A percentile compares a stretch with the other conserved stretches of the same genome.
phyloP scores from a whole-genome alignment of 2,329 filamentous ascomycete species.

The Colletotrichum tofieldiae region DNA sequence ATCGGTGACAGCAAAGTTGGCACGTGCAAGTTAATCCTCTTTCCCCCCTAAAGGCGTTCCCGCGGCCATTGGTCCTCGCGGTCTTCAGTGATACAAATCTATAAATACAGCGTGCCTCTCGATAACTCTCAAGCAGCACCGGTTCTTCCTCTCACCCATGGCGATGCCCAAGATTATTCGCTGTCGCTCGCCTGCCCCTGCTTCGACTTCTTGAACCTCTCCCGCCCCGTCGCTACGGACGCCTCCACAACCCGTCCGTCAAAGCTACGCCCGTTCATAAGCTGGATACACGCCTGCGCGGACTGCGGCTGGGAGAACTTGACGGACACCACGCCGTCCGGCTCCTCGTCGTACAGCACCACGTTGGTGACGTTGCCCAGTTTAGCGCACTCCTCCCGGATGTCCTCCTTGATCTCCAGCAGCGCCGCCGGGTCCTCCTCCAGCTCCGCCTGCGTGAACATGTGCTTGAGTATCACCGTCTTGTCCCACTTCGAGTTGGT shows the following conservation, averaged over 20 bases:
- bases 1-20: background rate
- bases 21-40: background rate
- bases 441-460: constrained; percentile 91
- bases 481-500: constrained; percentile 77
- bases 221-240: constrained; percentile 78
- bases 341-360: constrained; percentile 89
- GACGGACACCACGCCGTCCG: constrained; percentile 87
- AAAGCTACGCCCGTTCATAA: constrained; percentile 88
- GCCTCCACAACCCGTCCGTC: constrained; percentile 81
- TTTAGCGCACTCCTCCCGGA: constrained; percentile 90
- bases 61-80: background rate
- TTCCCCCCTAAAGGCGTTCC: background rate
- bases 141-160: constrained; percentile 51
- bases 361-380: constrained; percentile 92
- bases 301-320: constrained; percentile 82
- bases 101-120: constrained; percentile 13
- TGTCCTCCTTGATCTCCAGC: constrained; percentile 94
- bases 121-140: background rate
- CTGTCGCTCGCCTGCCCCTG: constrained; percentile 67
- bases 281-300: constrained; percentile 79
- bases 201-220: constrained; percentile 81
- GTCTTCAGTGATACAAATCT: constrained; percentile 10
- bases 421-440: constrained; percentile 87
- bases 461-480: constrained; percentile 89
- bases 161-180: constrained; percentile 51